Evolutionary conservation across 164 flowering plant species (phyloP), one percentile per base, ranked within the genome.

Genomic region (grape (Vitis vinifera)): DNA sequence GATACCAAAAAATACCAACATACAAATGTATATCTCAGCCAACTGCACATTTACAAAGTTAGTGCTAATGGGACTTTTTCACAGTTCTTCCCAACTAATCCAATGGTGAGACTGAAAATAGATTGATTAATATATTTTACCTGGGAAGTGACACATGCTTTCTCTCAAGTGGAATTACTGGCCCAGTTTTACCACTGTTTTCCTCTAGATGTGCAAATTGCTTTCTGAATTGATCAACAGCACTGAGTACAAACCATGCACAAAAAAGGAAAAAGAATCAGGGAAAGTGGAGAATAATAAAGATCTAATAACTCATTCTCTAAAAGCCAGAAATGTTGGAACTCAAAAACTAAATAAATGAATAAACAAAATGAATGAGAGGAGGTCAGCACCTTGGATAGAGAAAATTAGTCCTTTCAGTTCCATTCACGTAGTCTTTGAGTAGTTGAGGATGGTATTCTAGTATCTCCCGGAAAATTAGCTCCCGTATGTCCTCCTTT

Each of bases 181-280:
- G 87, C 55, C 86, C 90, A 79, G 83, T 84, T 88, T 90, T 90
- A 61, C 89, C 92, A 72, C 86, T 82, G 73, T 85, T 88, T 80
- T 89, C 97, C 75, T 91, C 98, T 12, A 93, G 94, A 85, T 93
- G 86, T 17, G 92, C 91, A 87, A 93, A 89, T 77, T 91, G 98
- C 82, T 84, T 91, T 75, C 87, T 82, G 71, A 93, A 91, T 75
- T 93, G 94, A 71, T 90, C 98, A 65, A 93, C 84, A 19, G 93
- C 98, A 87, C 98, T 93, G 83, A 51, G 73, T 3, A 73, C 10
- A 58, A 74, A 66, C 76, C 13, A 68, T 44, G 14, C 16, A 65
- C 53, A 12, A 19, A 44, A 61, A 14, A 29, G 10, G 8, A 61
- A 29, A 0, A 44, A 58, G 44, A 30, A 67, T 68, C 16, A 75